Evolutionary conservation across 225 moss, liverwort and hornwort genomes (phyloP), one percentile per base, ranked within the genome.

Genomic region (Ulota crispa): DNA sequence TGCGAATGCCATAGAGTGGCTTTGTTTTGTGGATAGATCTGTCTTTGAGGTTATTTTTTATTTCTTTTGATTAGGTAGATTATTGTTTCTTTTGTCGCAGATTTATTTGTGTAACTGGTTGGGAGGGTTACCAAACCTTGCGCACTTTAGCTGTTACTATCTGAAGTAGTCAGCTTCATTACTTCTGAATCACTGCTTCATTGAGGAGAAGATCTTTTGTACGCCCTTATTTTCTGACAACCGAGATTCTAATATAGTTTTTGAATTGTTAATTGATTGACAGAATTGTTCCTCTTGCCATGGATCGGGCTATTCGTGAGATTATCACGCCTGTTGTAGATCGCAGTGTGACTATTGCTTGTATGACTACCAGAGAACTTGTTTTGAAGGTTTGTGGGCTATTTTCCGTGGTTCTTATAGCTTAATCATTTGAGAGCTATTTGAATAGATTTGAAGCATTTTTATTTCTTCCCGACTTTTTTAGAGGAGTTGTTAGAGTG

Each of bases 241-340:
- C 41, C 23, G 61, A 85, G 34, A 57, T 77, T 59, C 37, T 70
- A 16, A 50, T 70, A 16, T 41, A 3, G 65, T 41, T 43, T 26
- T 52, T 2, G 2, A 30, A 18, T 34, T 84, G 63, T 64, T 30
- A 36, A 80, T 69, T 78, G 84, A 41, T 80, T 68, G 81, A 77
- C 90, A 97, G 97, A 85, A 92, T 95, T 85, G 99, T 99, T 85
- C 96, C 96, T 9, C 82, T 92, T 84, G 99, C 94, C 36, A 96
- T 99, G 99, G 99, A 99, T 86, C 93, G 94, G 65, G 99, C 99
- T 20, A 96, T 99, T 75, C 90, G 96, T 32, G 99, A 99, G 84
- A 99, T 94, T 27, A 94, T 99, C 54, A 88, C 94, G 30, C 96
- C 96, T 55, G 96, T 99, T 32, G 96, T 99, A 47, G 99, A 99